Conservation (phyloP, 352 stramenopile genomes). For the Blastocystis hominis region DNA sequence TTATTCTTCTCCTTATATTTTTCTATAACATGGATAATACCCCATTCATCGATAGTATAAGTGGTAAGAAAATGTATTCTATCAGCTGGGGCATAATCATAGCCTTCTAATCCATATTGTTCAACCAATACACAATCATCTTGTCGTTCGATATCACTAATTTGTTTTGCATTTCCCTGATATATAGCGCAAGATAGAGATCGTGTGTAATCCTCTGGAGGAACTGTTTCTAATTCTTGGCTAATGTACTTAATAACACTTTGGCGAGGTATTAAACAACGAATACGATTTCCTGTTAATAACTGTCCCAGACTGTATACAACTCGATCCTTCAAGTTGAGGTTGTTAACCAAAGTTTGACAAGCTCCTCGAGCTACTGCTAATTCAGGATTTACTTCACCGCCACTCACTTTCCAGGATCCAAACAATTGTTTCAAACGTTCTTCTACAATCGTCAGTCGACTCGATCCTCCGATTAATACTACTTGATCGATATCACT, state of each 20-base stretch:
- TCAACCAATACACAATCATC: not conserved
- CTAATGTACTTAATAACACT: not conserved
- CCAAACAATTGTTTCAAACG: not conserved
- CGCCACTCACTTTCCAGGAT: conserved; percentile 68
- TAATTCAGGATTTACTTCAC: not conserved
- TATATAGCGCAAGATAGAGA: not conserved
- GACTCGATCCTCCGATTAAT: conserved; percentile 66
- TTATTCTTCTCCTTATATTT: not conserved
- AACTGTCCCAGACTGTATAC: not conserved
- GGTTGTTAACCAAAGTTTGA: not conserved
- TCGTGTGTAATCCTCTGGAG: not conserved
- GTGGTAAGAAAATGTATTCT: not conserved
- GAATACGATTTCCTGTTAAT: not conserved
- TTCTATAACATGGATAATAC: not conserved
- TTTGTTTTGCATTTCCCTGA: not conserved
- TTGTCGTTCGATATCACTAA: not conserved
- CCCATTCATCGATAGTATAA: not conserved
- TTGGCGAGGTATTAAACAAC: not conserved
- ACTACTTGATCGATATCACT: conserved; percentile 67
- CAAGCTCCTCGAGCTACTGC: conserved; percentile 86
- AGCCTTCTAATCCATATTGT: not conserved
- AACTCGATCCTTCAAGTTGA: not conserved
- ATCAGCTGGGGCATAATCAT: not conserved
- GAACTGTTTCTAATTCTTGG: not conserved
- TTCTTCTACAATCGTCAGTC: not conserved